A percentile compares a stretch with the other conserved stretches of the same genome.
These are phyloP conservation scores for Castanopsis chinensis DNA, from an alignment of 306 rosid species.

Conservation along the genomic window DNA sequence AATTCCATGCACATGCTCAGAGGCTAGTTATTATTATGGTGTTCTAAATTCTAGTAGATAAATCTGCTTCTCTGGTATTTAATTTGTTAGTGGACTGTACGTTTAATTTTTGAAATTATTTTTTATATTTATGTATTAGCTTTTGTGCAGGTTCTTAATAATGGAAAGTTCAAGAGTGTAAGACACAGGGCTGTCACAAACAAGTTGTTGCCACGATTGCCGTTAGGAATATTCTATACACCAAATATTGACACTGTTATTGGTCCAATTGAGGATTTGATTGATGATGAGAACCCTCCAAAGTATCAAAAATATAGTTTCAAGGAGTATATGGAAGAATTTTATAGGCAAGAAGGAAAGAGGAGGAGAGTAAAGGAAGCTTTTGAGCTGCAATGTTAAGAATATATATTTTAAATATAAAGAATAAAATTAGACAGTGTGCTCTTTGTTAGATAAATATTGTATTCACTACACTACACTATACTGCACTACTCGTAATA, in stretches of 20 bases:
- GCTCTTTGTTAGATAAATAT: no score
- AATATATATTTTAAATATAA: no score
- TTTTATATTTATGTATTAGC: background rate
- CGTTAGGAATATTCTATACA: constrained; percentile 39
- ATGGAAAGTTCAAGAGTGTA: constrained; percentile 46
- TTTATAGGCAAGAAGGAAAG: constrained; percentile 33
- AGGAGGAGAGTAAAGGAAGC: constrained; percentile 35
- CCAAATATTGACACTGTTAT: constrained; percentile 30
- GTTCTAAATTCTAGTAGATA: no score
- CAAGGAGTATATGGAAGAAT: constrained; percentile 28
- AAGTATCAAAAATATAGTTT: constrained; percentile 17
- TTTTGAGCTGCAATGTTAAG: constrained; percentile 10
- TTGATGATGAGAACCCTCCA: constrained; percentile 27
- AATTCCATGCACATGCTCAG: no score
- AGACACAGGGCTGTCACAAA: constrained; percentile 41
- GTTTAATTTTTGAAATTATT: no score
- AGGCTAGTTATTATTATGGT: no score
- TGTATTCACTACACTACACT: no score
- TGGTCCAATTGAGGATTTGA: constrained; percentile 39
- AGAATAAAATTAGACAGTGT: no score
- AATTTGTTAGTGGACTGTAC: no score
- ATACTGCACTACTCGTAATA: no score
- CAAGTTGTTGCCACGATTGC: constrained; percentile 6
- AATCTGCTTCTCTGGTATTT: no score
- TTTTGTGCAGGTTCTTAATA: constrained; percentile 26